Percentiles rank a stretch among this genome's conserved stretches.
Conservation (phyloP, 441 rosid genomes). For the Macaranga tanarius region DNA sequence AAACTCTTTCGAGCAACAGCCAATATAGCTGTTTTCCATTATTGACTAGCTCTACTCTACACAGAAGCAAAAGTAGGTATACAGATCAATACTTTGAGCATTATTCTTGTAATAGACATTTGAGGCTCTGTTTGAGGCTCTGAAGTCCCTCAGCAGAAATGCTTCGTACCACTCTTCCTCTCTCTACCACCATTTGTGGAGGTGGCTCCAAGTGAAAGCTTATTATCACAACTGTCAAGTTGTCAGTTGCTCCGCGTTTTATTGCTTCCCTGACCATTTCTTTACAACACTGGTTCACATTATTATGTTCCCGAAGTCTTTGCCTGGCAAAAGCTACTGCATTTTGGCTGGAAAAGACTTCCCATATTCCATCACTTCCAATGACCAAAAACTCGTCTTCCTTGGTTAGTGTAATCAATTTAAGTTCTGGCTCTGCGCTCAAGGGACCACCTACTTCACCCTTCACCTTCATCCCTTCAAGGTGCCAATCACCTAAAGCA, state of each 20-base stretch:
- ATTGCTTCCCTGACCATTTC: constrained; percentile 60
- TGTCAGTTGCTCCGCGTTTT: constrained; percentile 48
- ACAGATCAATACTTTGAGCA: background rate
- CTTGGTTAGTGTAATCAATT: constrained; percentile 41
- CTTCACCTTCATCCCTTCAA: constrained; percentile 56
- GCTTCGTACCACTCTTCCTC: constrained; percentile 44
- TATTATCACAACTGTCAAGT: constrained; percentile 61
- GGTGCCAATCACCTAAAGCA: constrained; percentile 73
- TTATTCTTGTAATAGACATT: constrained; percentile 38
- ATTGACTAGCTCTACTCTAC: constrained; percentile 18
- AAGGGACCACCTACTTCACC: constrained; percentile 46
- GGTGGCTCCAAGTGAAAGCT: constrained; percentile 63
- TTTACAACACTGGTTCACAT: constrained; percentile 56
- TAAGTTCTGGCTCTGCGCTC: constrained; percentile 71
- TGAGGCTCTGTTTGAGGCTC: constrained; percentile 44
- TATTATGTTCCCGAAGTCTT: constrained; percentile 60
- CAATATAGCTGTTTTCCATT: constrained; percentile 14
- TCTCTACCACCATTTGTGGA: constrained; percentile 34
- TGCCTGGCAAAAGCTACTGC: constrained; percentile 56
- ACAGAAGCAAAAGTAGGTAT: background rate
- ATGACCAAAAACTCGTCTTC: constrained; percentile 70
- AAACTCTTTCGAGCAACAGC: background rate
- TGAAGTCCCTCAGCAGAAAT: constrained; percentile 61
- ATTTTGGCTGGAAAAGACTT: constrained; percentile 58
- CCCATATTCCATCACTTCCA: constrained; percentile 72